These are phyloP conservation scores for Nectriaceae sp. DNA, from an alignment of 2,329 filamentous ascomycete species.

Conservation along the genomic window DNA sequence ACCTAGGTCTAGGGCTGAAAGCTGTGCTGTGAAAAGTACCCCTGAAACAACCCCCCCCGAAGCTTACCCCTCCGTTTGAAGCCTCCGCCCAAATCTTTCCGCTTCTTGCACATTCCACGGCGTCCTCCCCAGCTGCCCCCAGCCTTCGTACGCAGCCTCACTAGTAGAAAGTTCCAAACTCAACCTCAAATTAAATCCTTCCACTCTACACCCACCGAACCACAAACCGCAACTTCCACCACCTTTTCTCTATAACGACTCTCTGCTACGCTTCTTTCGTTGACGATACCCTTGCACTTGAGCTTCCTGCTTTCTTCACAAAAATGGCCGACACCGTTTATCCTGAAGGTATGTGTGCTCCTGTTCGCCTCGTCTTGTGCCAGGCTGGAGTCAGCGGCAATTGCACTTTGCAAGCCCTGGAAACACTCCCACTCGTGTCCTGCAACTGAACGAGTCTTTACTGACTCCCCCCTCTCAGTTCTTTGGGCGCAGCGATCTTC, in stretches of 20 bases:
- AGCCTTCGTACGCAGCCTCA: constrained; percentile 10
- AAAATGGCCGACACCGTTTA: constrained; percentile 27
- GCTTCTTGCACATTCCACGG: constrained; percentile 46
- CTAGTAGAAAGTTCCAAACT: not conserved
- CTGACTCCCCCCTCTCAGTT: constrained; percentile 64
- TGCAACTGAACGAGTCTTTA: no score
- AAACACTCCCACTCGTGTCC: no score
- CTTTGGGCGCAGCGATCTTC: constrained; percentile 98
- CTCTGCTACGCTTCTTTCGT: not conserved
- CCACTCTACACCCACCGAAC: not conserved
- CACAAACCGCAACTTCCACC: not conserved
- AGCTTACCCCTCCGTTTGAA: constrained; percentile 13
- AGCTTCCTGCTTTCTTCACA: constrained; percentile 15
- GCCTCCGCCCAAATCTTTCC: constrained; percentile 36
- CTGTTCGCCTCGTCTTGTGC: no score
- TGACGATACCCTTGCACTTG: constrained; percentile 1
- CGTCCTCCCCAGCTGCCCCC: constrained; percentile 18
- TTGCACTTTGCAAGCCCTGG: no score
- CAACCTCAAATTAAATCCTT: not conserved
- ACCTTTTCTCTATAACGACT: not conserved
- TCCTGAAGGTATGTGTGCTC: constrained; percentile 42
- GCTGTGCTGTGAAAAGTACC: constrained; percentile 13
- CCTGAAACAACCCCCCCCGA: constrained; percentile 20
- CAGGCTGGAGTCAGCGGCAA: no score
- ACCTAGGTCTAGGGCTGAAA: not conserved